Evolutionary conservation across 139 green algal species (phyloP), one percentile per base, ranked within the genome.

Genomic region (Coelastrella sp.): DNA sequence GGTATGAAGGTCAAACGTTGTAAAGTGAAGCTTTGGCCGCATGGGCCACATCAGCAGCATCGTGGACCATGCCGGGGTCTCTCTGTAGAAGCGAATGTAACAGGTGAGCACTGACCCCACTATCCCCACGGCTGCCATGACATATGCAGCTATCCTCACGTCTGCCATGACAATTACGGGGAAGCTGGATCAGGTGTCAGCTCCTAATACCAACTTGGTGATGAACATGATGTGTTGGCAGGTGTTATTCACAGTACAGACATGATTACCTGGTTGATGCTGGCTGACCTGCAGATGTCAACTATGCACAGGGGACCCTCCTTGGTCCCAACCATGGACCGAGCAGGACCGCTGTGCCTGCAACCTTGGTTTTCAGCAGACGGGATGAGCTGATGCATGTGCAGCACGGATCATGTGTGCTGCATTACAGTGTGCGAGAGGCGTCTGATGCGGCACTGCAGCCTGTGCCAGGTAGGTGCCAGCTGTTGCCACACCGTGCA

Each of bases 401-500:
- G 7, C 35, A 35, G 17, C 22, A 57, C 56, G 68, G 66, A 7
- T 65, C 35, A 65, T 88, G 84, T 57, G 27, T 65, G 14, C 66
- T 88, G 66, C 49, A 12, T 7, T 88, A 81, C 81, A 57, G 81
- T 57, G 84, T 81, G 20, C 84, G 25, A 8, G 61, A 49, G 22
- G 84, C 68, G 22, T 80, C 84, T 81, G 84, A 88, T 8, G 84
- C 35, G 20, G 78, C 60, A n/a, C 61, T 88, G 9, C 8, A 27
- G 49, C 84, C 84, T 9, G 68, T 88, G 66, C 84, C 84, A 72
- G 84, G 84, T 88, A 57, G 12, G 82, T 12, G 59, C 80, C 78
- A 84, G 78, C 49, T 84, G 78, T 49, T 25, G 73, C 73, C 14
- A 35, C 73, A 79, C 35, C 35, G 35, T 49, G 35, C 35, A 5